Evolutionary conservation across 208 protist genomes (phyloP).

Genomic region (Zelonia costaricensis): DNA sequence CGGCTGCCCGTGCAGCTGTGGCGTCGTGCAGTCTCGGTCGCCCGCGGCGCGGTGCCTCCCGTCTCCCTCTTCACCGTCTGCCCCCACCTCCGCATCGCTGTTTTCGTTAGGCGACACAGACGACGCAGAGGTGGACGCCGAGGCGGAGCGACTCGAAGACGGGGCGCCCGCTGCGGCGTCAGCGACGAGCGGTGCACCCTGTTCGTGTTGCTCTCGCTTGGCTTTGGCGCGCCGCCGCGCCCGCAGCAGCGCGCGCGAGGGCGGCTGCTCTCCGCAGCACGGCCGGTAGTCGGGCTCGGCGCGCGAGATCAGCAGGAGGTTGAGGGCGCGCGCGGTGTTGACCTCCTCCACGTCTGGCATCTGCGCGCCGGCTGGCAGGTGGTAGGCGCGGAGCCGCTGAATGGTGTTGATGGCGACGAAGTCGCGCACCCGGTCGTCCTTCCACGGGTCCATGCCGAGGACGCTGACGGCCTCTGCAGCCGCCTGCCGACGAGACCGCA

Average conservation of each 20-base stretch:
- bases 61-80: no score
- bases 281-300: slow-evolving; percentile 58
- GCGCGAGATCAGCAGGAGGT: slow-evolving; percentile 64
- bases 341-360: slow-evolving; percentile 53
- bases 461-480: slow-evolving; percentile 20
- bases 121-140: no score
- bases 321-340: slow-evolving; percentile 60
- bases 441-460: slow-evolving; percentile 80
- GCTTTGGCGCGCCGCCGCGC: slow-evolving; percentile 4
- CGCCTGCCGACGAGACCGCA: slow-evolving; percentile 34
- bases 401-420: slow-evolving; percentile 87
- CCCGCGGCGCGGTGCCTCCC: no score
- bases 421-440: slow-evolving; percentile 78
- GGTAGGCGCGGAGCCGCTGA: slow-evolving; percentile 76
- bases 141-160: no score
- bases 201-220: background rate
- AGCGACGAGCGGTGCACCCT: no score
- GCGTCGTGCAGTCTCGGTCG: no score
- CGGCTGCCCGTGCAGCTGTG: no score
- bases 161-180: no score
- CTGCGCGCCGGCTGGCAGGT: slow-evolving; percentile 35
- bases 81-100: no score
- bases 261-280: slow-evolving; percentile 37
- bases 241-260: slow-evolving; percentile 8
- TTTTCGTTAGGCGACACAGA: no score